These are phyloP conservation scores for Penicillium sp. DNA, from an alignment of 2,329 filamentous ascomycete genomes.

Conservation along the genomic window DNA sequence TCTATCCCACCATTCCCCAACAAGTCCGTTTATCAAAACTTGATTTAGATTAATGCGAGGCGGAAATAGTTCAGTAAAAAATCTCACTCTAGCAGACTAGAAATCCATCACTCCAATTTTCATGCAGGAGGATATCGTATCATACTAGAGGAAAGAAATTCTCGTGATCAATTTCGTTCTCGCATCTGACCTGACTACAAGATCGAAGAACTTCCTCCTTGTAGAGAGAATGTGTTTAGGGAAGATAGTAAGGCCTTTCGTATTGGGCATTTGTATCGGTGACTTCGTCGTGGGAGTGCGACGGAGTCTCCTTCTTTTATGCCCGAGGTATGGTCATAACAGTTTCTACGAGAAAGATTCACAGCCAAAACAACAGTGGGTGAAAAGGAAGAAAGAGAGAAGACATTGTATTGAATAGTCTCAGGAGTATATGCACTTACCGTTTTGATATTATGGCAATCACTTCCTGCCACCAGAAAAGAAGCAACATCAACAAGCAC, in stretches of 20 bases:
- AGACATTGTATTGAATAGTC: slow-evolving; percentile 5
- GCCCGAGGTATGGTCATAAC: slow-evolving; percentile 29
- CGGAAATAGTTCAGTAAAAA: background rate
- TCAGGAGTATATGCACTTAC: slow-evolving; percentile 23
- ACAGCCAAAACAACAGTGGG: background rate
- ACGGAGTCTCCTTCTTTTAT: slow-evolving; percentile 55
- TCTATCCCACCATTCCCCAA: background rate
- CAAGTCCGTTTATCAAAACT: slow-evolving; percentile 4
- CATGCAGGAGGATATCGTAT: slow-evolving; percentile 13
- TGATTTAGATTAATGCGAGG: background rate
- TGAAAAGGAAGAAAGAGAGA: background rate
- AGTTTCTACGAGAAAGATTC: background rate
- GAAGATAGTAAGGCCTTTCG: slow-evolving; percentile 14
- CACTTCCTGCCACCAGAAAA: slow-evolving; percentile 64
- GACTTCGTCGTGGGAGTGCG: slow-evolving; percentile 44
- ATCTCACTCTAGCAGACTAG: slow-evolving; percentile 16
- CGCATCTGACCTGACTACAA: slow-evolving; percentile 1
- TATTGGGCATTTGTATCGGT: slow-evolving; percentile 60
- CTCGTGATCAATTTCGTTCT: background rate
- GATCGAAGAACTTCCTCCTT: slow-evolving; percentile 13
- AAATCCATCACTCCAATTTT: slow-evolving; percentile 12
- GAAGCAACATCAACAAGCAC: slow-evolving; percentile 79
- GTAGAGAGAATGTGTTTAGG: background rate
- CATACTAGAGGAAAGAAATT: background rate
- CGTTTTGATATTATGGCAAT: slow-evolving; percentile 54